Percentiles rank a stretch among this genome's conserved stretches.
Evolutionary conservation across 176 grass and related monocot species (phyloP).

Genomic region (Paspalum notatum): DNA sequence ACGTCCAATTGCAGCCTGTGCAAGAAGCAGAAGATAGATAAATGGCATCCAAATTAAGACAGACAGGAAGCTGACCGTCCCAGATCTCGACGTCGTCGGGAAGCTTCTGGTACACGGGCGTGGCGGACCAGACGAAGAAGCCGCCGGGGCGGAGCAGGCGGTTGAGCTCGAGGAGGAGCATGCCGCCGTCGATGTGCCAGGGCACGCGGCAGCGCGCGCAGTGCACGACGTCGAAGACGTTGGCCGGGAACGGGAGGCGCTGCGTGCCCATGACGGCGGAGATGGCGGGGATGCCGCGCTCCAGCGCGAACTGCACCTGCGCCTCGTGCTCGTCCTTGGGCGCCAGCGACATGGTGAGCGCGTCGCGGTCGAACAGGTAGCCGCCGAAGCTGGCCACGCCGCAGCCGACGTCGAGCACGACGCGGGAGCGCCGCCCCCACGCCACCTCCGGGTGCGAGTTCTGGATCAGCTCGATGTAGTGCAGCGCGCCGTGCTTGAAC

Average conservation of each 20-base stretch:
- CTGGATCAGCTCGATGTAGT: slow-evolving; percentile 84
- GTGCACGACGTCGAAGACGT: slow-evolving; percentile 85
- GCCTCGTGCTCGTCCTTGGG: slow-evolving; percentile 99
- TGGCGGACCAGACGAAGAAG: slow-evolving; percentile 95
- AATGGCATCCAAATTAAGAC: background rate
- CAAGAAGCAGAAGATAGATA: too few relatives aligned
- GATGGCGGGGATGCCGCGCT: slow-evolving; percentile 94
- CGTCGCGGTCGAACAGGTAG: slow-evolving; percentile 77
- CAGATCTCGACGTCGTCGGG: slow-evolving; percentile 88
- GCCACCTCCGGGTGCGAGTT: slow-evolving; percentile 53
- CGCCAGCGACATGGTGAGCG: slow-evolving; percentile 91
- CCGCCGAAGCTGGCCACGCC: slow-evolving; percentile 97
- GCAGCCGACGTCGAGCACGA: slow-evolving; percentile 89
- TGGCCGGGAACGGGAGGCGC: slow-evolving; percentile 74
- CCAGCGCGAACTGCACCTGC: slow-evolving; percentile 97
- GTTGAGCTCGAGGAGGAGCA: slow-evolving; percentile 86
- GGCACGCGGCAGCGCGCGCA: slow-evolving; percentile 92
- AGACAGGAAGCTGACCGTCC: slow-evolving; percentile 49
- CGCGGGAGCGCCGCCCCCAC: slow-evolving; percentile 70
- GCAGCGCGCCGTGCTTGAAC: slow-evolving; percentile 85
- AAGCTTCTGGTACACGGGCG: slow-evolving; percentile 83
- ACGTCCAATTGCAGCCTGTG: too few relatives aligned
- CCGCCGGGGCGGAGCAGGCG: slow-evolving; percentile 84
- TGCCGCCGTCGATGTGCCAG: slow-evolving; percentile 87
- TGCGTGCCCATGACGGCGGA: slow-evolving; percentile 92